Base-by-base conservation (phyloP, 2,329 filamentous ascomycete species). In the Penicillium sp. region DNA sequence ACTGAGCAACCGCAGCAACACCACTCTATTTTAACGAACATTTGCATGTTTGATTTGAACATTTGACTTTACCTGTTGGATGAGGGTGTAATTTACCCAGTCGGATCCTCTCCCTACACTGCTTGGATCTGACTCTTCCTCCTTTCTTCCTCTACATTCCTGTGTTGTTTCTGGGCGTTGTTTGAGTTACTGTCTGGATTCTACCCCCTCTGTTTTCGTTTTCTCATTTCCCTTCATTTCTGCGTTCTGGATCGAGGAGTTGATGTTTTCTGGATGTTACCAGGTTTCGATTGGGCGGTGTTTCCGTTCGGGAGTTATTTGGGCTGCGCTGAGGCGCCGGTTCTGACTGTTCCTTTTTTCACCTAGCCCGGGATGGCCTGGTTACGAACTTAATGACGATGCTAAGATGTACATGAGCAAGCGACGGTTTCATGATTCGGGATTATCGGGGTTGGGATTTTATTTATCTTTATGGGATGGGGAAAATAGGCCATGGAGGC, bases 331-430 rank as follows among this genome's bases (percentile, higher is more conserved):
- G 4, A 48, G 61, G 65, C 61, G 61, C 67, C 61, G 55, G 61
- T 61, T 67, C 60, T 65, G 60, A 61, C 57, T 64, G 66, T 63
- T 66, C 57, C 63, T 65, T 67, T 60, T 52, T 56, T 31, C 50
- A 52, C 63, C 63, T 63, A 64, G 61, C 65, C 62, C 65, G 52
- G 62, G 58, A 72, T 67, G 69, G 70, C 65, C 62, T 68, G 68
- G 64, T 68, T 62, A 74, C 62, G 71, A 74, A 67, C 62, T 73
- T 72, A 67, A 74, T 69, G 69, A 75, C 63, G 66, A 73, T 70
- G 67, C 61, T 67, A 73, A 68, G 70, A 74, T 73, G 71, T 74
- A 73, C 70, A 74, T 71, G 72, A 73, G 62, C 65, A 71, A 70
- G 67, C 64, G 56, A 71, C 68, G 68, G 65, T 66, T 70, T 70